Conservation (phyloP, 805 yeast genomes). For the Candida insectorum region DNA sequence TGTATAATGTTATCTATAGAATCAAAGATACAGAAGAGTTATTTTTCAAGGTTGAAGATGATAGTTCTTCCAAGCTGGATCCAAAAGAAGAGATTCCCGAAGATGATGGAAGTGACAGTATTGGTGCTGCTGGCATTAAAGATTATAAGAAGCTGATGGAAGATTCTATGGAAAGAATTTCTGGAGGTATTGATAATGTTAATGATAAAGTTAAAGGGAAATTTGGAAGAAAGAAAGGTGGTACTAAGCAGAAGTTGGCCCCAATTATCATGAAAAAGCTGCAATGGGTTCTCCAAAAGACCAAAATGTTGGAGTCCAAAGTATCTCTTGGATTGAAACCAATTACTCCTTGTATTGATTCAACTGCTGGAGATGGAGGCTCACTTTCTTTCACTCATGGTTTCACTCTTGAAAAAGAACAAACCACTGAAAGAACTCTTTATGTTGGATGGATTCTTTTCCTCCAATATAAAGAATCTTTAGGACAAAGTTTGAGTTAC, state of each 20-base stretch:
- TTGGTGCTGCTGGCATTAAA: no score
- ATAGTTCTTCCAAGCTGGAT: no score
- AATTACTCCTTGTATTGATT: conserved; percentile 14
- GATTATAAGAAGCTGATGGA: no score
- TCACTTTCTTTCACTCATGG: conserved; percentile 10
- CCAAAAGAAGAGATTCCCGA: not conserved
- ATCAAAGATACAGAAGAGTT: not conserved
- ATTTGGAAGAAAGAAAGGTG: no score
- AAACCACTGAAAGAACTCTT: conserved; percentile 5
- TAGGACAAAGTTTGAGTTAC: conserved; percentile 3
- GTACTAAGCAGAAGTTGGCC: no score
- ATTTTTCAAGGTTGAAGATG: not conserved
- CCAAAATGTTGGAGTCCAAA: conserved; percentile 3
- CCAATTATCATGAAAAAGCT: not conserved
- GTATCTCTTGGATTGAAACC: conserved; percentile 11
- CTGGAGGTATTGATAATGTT: conserved; percentile 1
- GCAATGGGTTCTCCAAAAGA: conserved; percentile 8
- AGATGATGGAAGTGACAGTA: conserved; percentile 1
- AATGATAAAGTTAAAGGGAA: conserved; percentile 2
- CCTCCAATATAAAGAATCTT: conserved; percentile 2
- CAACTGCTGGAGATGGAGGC: conserved; percentile 14
- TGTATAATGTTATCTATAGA: not conserved
- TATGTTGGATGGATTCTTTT: conserved; percentile 5
- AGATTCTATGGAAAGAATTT: conserved; percentile 1
- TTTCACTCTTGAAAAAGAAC: not conserved